Percentiles rank a stretch among this genome's conserved stretches.
phyloP scores from a whole-genome alignment of 257 asterid species.

The Mentha longifolia region DNA sequence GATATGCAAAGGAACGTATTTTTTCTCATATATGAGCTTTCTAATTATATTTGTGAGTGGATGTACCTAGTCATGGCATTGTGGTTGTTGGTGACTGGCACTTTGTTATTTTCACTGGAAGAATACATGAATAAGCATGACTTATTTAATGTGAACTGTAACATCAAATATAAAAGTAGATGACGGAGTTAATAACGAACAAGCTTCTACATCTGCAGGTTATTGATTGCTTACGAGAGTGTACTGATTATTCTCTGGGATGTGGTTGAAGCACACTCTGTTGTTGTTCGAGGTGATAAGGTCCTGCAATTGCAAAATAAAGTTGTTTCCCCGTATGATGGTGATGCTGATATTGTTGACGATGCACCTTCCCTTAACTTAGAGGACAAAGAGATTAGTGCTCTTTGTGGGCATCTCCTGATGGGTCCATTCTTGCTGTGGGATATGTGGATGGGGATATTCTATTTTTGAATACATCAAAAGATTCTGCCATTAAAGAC shows the following conservation, averaged over 20 bases:
- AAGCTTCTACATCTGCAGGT: slow-evolving; percentile 51
- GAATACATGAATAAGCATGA: not conserved
- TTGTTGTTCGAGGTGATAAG: slow-evolving; percentile 72
- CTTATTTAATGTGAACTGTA: not conserved
- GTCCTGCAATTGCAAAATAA: slow-evolving; percentile 65
- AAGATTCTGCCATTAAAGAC: slow-evolving; percentile 48
- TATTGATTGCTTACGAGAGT: slow-evolving; percentile 78
- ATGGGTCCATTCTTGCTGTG: slow-evolving; percentile 81
- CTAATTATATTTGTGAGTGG: not conserved
- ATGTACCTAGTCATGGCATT: slow-evolving; percentile 13
- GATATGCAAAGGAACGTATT: slow-evolving; percentile 18
- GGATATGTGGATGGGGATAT: slow-evolving; percentile 94
- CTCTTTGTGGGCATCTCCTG: slow-evolving; percentile 89
- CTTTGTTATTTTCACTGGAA: not conserved
- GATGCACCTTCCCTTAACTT: slow-evolving; percentile 49
- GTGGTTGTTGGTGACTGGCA: not conserved
- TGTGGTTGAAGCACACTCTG: slow-evolving; percentile 58
- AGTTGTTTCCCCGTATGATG: slow-evolving; percentile 45
- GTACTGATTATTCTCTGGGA: slow-evolving; percentile 92
- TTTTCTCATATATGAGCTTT: slow-evolving; percentile 22
- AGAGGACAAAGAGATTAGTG: slow-evolving; percentile 83
- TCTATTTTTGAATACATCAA: slow-evolving; percentile 72
- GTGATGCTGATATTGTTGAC: slow-evolving; percentile 39
- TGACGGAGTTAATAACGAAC: slow-evolving; percentile 4
- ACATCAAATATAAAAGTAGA: slow-evolving; percentile 11